Evolutionary conservation across 768 basidiomycete species (phyloP), one percentile per base, ranked within the genome.

Genomic region (Russula ochroleuca): DNA sequence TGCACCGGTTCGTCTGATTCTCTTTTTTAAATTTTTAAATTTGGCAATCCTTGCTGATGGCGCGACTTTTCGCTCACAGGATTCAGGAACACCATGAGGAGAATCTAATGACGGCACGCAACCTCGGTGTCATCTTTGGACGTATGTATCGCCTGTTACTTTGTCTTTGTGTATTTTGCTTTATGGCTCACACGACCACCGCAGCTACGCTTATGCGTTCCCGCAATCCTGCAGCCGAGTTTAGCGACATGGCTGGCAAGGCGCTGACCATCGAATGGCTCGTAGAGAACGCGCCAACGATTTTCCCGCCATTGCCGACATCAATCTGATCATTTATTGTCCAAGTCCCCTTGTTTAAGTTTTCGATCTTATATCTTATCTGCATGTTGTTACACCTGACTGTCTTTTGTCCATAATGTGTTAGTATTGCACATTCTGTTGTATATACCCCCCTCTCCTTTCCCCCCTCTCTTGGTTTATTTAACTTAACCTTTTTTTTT

Each of bases 191-290:
- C 56, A 7, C 15, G n/a, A 37, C n/a, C 45, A 59, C 58, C 72
- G 2, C 68, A 98, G 95, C 96, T 13, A 98, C 96, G 0, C 79
- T 99, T 21, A 92, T 98, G 87, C 85, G 91, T 70, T 95, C 96
- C 9, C 82, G 84, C 38, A 89, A 95, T 72, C 86, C 89, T 4
- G 81, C 82, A 31, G 85, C 91, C 19, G 97, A 98, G 77, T 98
- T 98, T 77, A 89, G 86, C 70, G 96, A 99, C 74, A 98, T 98
- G 92, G 95, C 92, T 9, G 92, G 93, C 58, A 98, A 96, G 75
- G 92, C 96, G 7, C 81, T 94, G 63, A 85, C 89, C 70, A 81
- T 99, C 56, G 94, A 97, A 74, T 97, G 94, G 90, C 83, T 98
- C 67, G 85, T 98, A 64, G 94, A 98, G 72, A 89, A 96, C 71